Evolutionary conservation across 768 basidiomycete species (phyloP).

Genomic region (Suillus discolor): DNA sequence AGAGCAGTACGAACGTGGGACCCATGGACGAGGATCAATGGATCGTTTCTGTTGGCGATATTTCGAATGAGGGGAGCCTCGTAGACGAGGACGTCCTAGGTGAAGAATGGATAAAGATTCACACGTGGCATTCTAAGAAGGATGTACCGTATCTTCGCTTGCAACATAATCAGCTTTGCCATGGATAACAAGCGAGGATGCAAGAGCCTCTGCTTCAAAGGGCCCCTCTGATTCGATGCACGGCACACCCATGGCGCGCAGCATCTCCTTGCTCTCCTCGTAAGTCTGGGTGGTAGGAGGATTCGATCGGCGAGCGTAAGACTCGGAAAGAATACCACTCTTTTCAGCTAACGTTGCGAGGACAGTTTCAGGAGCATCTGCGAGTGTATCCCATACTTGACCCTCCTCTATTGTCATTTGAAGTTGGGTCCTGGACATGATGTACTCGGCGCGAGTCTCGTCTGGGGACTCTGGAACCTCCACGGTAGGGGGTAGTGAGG

Average conservation of each 20-base stretch:
- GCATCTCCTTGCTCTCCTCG: slow-evolving; percentile 64
- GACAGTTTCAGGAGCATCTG: slow-evolving; percentile 22
- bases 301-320: slow-evolving; percentile 63
- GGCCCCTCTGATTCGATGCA: slow-evolving; percentile 69
- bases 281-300: slow-evolving; percentile 70
- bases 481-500: slow-evolving; percentile 39
- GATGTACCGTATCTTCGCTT: slow-evolving; percentile 82
- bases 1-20: slow-evolving; percentile 59
- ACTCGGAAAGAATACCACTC: slow-evolving; percentile 61
- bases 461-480: slow-evolving; percentile 21
- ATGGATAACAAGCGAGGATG: slow-evolving; percentile 70
- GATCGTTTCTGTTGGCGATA: slow-evolving; percentile 58
- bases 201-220: slow-evolving; percentile 86
- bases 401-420: slow-evolving; percentile 64
- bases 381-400: slow-evolving; percentile 54
- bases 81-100: slow-evolving; percentile 79
- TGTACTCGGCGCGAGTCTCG: slow-evolving; percentile 44
- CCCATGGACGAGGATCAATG: slow-evolving; percentile 68
- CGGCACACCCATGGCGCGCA: slow-evolving; percentile 82
- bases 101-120: slow-evolving; percentile 12
- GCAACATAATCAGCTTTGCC: slow-evolving; percentile 87
- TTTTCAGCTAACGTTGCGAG: slow-evolving; percentile 44
- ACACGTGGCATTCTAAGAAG: slow-evolving; percentile 7
- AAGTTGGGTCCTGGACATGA: slow-evolving; percentile 64
- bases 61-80: slow-evolving; percentile 83